These are phyloP conservation scores for Triticum monococcum DNA, from an alignment of 176 grass and related monocot genomes.

Conservation along the genomic window DNA sequence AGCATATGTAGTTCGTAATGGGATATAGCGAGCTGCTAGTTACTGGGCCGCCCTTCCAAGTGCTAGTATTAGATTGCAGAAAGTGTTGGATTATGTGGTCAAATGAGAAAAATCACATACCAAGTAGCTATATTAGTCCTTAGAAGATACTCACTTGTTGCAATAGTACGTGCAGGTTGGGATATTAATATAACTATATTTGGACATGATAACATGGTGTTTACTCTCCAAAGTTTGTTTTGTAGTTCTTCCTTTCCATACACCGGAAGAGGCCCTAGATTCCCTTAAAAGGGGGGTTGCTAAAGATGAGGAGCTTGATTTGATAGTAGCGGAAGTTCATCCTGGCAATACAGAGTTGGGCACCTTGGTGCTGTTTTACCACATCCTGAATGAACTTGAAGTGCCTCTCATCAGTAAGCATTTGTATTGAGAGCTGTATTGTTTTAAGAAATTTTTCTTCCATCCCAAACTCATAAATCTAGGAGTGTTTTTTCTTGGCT, in stretches of 20 bases:
- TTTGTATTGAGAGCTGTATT: constrained; percentile 19
- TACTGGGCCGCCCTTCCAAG: neutral
- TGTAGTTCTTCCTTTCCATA: constrained; percentile 24
- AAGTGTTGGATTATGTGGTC: constrained; percentile 1
- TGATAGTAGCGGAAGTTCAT: constrained; percentile 33
- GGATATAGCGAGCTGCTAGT: neutral
- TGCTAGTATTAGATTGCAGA: neutral
- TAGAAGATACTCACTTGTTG: neutral
- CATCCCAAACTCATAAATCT: neutral
- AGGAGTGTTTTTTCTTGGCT: constrained; percentile 8
- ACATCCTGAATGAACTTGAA: constrained; percentile 21
- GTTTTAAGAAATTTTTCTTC: neutral
- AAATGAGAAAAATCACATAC: constrained; percentile 10
- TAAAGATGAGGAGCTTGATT: constrained; percentile 30
- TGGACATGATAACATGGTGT: neutral
- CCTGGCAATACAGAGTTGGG: neutral
- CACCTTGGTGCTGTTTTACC: constrained; percentile 15
- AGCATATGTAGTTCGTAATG: neutral
- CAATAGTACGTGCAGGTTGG: neutral
- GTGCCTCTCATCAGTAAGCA: constrained; percentile 34
- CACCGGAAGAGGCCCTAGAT: constrained; percentile 19
- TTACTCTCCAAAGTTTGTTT: constrained; percentile 13
- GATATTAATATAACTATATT: neutral
- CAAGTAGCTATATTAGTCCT: neutral
- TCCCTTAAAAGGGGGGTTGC: constrained; percentile 15